Evolutionary conservation across 805 yeast species (phyloP).

Genomic region (Saccharomycopsis sp.): DNA sequence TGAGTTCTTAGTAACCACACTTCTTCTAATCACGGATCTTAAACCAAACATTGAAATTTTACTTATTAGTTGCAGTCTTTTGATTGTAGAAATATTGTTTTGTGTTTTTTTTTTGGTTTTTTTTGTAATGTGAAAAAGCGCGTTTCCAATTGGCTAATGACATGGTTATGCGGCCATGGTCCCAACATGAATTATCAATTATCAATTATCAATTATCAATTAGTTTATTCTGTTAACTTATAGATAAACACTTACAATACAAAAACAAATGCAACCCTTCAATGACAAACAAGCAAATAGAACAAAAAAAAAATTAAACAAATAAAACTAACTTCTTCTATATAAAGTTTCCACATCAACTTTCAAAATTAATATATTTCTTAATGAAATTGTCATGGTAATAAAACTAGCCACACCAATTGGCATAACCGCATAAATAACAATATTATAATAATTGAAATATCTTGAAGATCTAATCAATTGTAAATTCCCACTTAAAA

Average conservation of each 20-base stretch:
- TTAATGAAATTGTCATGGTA: conserved; percentile 76
- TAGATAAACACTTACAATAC: no score
- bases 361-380: conserved; percentile 67
- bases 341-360: conserved; percentile 36
- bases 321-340: background rate
- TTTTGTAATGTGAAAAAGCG: background rate
- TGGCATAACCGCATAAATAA: conserved; percentile 97
- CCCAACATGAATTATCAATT: no score
- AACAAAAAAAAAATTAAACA: no score
- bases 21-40: no score
- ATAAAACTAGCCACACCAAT: conserved; percentile 90
- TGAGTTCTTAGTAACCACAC: no score
- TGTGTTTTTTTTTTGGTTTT: background rate
- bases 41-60: background rate
- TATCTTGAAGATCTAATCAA: conserved; percentile 38
- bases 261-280: no score
- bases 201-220: no score
- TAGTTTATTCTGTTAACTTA: no score
- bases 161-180: no score
- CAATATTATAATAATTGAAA: conserved; percentile 78
- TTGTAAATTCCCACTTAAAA: conserved; percentile 11
- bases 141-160: background rate
- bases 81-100: background rate
- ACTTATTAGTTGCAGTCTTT: background rate
- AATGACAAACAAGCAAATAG: no score